Evolutionary conservation across 192 early-diverging fungal species (phyloP), one percentile per base, ranked within the genome.

Genomic region (Geranomyces variabilis): DNA sequence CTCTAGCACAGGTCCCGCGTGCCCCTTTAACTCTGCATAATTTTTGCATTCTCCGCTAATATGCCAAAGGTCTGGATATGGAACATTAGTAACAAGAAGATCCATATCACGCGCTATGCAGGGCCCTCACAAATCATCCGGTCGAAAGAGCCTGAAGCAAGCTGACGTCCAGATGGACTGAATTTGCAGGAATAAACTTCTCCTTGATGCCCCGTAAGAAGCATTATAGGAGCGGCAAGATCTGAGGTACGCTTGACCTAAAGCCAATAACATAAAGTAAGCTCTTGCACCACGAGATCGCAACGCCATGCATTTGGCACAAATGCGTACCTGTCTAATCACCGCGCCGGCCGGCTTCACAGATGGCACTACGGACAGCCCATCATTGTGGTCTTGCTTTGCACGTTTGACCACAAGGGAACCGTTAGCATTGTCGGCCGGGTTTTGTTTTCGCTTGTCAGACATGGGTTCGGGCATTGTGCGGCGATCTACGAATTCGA

Each of bases 11-110:
- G 93, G 80, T 43, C 93, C 90, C 58, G 83, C 85, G 73, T 99
- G 96, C 19, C 94, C 95, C 63, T 92, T 90, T 63, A 99, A 80
- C 19, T 92, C 77, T 6, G 89, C 90, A 72, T 93, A 96, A 79
- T 99, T 99, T 56, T 79, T 63, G 74, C 93, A 93, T 59, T 96
- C 95, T 6, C 95, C 92, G 73, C 93, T 92, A 15, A 93, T 93
- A 65, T 93, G 91, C 97, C 97, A 99, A 45, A 99, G 76, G 67
- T 94, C 88, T 91, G 77, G 19, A 22, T 3, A 4, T 8, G 15
- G 51, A 53, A 9, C 4, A 17, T n/a, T 7, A 53, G 24, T 3
- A 53, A 4, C 19, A 17, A 53, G 51, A 53, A 53, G 24, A 53
- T 26, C 4, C 19, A 53, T 15, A 53, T 19, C 58, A 7, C 17